These are phyloP conservation scores for Neofusicoccum cordaticola DNA, from an alignment of 2,329 filamentous ascomycete species.

Conservation along the genomic window DNA sequence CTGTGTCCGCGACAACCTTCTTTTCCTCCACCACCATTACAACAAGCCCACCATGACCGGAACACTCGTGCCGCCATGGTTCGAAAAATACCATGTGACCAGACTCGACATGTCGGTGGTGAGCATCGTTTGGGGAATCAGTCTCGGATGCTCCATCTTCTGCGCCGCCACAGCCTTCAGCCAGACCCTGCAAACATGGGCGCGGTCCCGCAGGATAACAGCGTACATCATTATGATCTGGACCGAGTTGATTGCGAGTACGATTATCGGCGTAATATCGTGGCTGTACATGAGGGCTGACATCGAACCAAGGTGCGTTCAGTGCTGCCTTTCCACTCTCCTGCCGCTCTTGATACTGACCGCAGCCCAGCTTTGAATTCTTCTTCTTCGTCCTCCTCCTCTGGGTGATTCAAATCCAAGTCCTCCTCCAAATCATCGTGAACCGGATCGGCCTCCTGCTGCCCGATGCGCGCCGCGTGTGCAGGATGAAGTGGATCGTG, in stretches of 20 bases:
- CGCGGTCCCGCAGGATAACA: not conserved
- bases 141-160: not conserved
- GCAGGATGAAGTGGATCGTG: conserved; percentile 21
- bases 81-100: not conserved
- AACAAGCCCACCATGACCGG: not conserved
- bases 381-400: conserved; percentile 27
- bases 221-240: conserved; percentile 45
- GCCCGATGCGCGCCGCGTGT: conserved; percentile 21
- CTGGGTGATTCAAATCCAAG: conserved; percentile 44
- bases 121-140: conserved; percentile 9
- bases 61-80: conserved; percentile 1
- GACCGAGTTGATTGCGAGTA: conserved; percentile 43
- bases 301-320: conserved; percentile 31
- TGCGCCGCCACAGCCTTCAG: not conserved
- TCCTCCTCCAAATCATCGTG: conserved; percentile 27
- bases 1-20: too few species aligned
- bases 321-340: not conserved
- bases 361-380: conserved; percentile 17
- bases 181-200: not conserved
- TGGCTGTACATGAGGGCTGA: conserved; percentile 41
- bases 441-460: conserved; percentile 30
- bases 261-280: conserved; percentile 39
- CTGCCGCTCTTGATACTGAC: not conserved
- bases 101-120: not conserved
- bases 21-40: not conserved